These are phyloP conservation scores for Castanospermum australe DNA, from an alignment of 306 rosid species.

Conservation along the genomic window DNA sequence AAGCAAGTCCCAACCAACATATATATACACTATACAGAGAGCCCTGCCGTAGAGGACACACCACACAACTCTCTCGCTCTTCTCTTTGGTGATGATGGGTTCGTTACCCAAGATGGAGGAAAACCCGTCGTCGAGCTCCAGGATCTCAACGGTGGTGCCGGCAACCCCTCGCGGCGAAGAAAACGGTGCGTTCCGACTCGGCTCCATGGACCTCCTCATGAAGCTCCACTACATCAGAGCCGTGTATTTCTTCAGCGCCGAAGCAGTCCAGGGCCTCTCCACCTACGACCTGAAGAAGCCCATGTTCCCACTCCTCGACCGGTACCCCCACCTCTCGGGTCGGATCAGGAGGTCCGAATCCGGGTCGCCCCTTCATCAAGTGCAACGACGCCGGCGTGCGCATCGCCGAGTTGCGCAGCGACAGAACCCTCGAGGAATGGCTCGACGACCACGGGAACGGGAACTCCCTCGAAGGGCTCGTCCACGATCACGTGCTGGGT, in stretches of 20 bases:
- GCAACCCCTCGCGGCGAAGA: conserved; percentile 33
- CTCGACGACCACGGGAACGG: conserved; percentile 30
- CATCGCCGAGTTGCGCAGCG: conserved; percentile 48
- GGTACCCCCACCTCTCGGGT: conserved; percentile 42
- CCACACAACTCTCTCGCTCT: neutral
- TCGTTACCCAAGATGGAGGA: neutral
- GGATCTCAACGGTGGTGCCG: conserved; percentile 66
- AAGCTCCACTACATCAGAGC: conserved; percentile 73
- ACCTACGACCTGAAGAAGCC: conserved; percentile 48
- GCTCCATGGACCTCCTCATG: conserved; percentile 53
- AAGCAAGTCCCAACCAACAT: too few relatives aligned
- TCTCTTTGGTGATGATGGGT: neutral
- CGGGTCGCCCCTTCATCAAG: conserved; percentile 51
- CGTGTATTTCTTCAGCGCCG: conserved; percentile 48
- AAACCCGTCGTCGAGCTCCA: neutral
- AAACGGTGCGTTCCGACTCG: conserved; percentile 21
- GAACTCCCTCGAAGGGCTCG: conserved; percentile 22
- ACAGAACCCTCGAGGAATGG: conserved; percentile 45
- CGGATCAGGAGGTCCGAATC: conserved; percentile 45
- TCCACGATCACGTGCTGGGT: conserved; percentile 49
- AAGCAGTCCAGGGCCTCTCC: conserved; percentile 45
- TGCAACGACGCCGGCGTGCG: conserved; percentile 80
- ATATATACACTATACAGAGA: too few relatives aligned
- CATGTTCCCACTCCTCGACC: conserved; percentile 46
- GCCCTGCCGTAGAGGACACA: too few relatives aligned